Evolutionary conservation across 495 filamentous ascomycete genomes (phyloP), one percentile per base, ranked within the genome.

Genomic region (Penicillium daleae): DNA sequence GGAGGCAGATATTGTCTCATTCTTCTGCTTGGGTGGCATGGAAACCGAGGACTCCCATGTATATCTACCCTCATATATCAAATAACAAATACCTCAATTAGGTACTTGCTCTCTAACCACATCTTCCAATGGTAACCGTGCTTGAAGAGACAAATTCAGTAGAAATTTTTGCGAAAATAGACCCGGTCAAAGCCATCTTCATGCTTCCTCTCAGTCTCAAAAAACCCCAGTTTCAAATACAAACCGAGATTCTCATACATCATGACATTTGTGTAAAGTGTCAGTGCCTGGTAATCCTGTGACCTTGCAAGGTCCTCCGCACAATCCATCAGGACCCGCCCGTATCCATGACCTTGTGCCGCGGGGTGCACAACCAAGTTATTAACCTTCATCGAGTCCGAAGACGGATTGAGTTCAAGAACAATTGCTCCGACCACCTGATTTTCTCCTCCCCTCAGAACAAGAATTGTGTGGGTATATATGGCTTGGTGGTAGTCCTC

Each of bases 201-300:
- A 9, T 42, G 56, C 22, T 49, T 66, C 37, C 74, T 64, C 17
- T 52, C 75, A 9, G 48, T 70, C 56, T 78, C 75, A 5, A 33
- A n/a, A 60, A 76, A 78, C 15, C 75, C 75, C 46, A 78, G 21
- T 39, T 67, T 72, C 4, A 22, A n/a, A 65, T 78, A 77, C 22
- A 75, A 48, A 9, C 37, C 61, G 22, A 78, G 24, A 57, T 78
- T 78, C 54, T 78, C 75, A 50, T 69, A 61, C 76, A 77, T 78
- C 27, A 74, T 75, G 40, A 68, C 72, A 67, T 78, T 78, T 0
- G 76, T 77, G 46, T 66, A 77, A 2, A 78, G 60, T 1, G 57
- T 71, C 19, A 78, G 9, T 1, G 62, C 66, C 4, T 6, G 33
- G 2, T 32, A 61, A 13, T 31, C 44, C 35, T 60, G 46, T 17